phyloP scores from a whole-genome alignment of 306 rosid genomes.

The Amphicarpaea edgeworthii region DNA sequence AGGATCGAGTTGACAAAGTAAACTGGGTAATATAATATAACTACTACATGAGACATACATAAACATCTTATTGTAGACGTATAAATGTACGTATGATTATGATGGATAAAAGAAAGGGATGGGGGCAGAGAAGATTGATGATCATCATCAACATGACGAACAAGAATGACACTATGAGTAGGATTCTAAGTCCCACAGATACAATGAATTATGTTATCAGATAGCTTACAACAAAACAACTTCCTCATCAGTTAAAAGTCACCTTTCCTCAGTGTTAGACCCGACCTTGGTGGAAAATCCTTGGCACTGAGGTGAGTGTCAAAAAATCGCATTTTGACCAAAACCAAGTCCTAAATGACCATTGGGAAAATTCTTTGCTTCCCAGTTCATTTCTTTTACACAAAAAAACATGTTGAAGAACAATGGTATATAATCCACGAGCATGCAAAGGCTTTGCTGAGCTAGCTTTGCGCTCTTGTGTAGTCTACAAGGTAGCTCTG shows the following conservation, averaged over 20 bases:
- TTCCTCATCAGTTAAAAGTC: slow-evolving; percentile 43
- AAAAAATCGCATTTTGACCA: slow-evolving; percentile 35
- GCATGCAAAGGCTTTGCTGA: slow-evolving; percentile 42
- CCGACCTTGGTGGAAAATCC: slow-evolving; percentile 20
- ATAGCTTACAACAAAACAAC: slow-evolving; percentile 38
- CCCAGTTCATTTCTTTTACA: slow-evolving; percentile 46
- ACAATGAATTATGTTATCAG: slow-evolving; percentile 40
- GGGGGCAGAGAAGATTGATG: not conserved
- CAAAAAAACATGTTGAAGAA: slow-evolving; percentile 39
- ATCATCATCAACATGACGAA: slow-evolving; percentile 1
- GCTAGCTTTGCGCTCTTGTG: slow-evolving; percentile 48
- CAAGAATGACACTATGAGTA: slow-evolving; percentile 26
- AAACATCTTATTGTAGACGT: not conserved
- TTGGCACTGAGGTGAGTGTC: slow-evolving; percentile 43
- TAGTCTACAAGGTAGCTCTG: slow-evolving; percentile 41
- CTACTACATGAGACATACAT: not conserved
- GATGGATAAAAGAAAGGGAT: slow-evolving; percentile 22
- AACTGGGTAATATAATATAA: not conserved
- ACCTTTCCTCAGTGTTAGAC: slow-evolving; percentile 39
- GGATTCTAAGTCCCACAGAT: slow-evolving; percentile 34
- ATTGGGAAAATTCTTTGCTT: slow-evolving; percentile 32
- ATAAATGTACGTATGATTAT: not conserved
- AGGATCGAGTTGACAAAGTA: not conserved
- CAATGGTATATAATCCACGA: slow-evolving; percentile 44
- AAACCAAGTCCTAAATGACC: slow-evolving; percentile 38